Percentiles rank a stretch among this genome's conserved stretches.
These are phyloP conservation scores for Zygosaccharomyces sapae DNA, from an alignment of 1,139 yeast genomes.

Conservation along the genomic window DNA sequence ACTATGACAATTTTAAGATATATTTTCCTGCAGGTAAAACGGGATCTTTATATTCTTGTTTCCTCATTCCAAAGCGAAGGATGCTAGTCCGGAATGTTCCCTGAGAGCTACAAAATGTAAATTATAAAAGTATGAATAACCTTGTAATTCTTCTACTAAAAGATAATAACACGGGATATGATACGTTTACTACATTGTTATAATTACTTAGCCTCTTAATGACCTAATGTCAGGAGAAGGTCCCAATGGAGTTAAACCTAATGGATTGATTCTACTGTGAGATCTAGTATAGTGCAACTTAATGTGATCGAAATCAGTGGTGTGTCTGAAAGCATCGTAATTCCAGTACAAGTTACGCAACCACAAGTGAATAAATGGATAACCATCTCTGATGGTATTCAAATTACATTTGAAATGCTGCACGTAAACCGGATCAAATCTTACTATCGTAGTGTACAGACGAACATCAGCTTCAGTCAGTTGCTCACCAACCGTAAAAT, in stretches of 20 bases:
- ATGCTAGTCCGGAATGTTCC: too few relatives aligned
- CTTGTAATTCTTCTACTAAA: too few relatives aligned
- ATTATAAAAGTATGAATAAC: too few relatives aligned
- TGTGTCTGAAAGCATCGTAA: constrained; percentile 64
- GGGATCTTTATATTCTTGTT: too few relatives aligned
- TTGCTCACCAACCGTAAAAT: constrained; percentile 51
- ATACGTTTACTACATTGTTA: too few relatives aligned
- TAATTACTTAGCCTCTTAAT: constrained; percentile 23
- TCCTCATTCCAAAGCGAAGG: too few relatives aligned
- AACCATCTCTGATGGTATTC: constrained; percentile 74
- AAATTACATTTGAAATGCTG: constrained; percentile 94
- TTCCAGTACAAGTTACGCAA: constrained; percentile 83
- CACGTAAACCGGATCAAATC: constrained; percentile 88
- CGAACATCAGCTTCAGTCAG: constrained; percentile 90
- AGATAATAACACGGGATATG: too few relatives aligned
- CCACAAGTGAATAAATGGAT: constrained; percentile 78
- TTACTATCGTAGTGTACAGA: constrained; percentile 72
- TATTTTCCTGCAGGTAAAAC: too few relatives aligned
- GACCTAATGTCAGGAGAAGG: constrained; percentile 73
- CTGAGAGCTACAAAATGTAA: too few relatives aligned
- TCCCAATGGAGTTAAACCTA: constrained; percentile 81
- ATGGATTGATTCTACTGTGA: constrained; percentile 75
- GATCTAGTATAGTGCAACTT: constrained; percentile 80
- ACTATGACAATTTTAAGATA: too few relatives aligned
- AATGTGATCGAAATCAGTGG: constrained; percentile 86